Percentiles rank a stretch among this genome's conserved stretches.
Conservation (phyloP, 1,139 yeast species). For the Citeromyces siamensis region DNA sequence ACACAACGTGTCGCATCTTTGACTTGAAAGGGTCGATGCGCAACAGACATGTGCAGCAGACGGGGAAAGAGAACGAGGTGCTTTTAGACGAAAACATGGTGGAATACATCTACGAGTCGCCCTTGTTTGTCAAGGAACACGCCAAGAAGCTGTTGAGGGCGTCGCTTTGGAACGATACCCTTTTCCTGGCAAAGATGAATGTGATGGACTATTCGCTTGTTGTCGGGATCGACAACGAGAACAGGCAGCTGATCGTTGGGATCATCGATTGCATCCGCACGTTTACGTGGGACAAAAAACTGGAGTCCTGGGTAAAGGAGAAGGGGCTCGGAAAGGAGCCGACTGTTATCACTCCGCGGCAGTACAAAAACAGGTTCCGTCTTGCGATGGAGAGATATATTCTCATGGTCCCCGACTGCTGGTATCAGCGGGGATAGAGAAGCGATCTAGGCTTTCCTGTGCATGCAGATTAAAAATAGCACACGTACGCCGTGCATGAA, state of each 20-base stretch:
- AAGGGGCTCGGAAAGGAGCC: conserved; percentile 83
- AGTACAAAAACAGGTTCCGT: conserved; percentile 83
- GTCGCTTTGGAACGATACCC: conserved; percentile 88
- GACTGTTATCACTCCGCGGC: conserved; percentile 93
- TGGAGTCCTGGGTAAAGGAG: conserved; percentile 98
- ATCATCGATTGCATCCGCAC: conserved; percentile 93
- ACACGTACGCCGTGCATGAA: background rate
- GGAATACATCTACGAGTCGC: conserved; percentile 92
- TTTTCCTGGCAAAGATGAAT: conserved; percentile 92
- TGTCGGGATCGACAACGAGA: conserved; percentile 74
- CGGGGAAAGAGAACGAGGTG: conserved; percentile 93
- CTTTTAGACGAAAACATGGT: conserved; percentile 95
- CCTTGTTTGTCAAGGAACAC: conserved; percentile 87
- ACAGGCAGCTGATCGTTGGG: conserved; percentile 71
- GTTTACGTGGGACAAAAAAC: conserved; percentile 97
- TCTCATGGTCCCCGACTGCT: conserved; percentile 85
- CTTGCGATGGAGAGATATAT: conserved; percentile 98
- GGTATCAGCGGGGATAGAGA: conserved; percentile 30
- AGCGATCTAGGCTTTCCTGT: no score
- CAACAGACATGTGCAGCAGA: conserved; percentile 91
- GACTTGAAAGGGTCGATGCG: conserved; percentile 98
- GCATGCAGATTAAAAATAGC: background rate
- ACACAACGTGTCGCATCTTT: conserved; percentile 75
- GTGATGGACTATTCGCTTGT: conserved; percentile 98
- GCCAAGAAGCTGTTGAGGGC: conserved; percentile 79